Base-by-base conservation (phyloP, 768 basidiomycete genomes). In the Auricularia sp. region DNA sequence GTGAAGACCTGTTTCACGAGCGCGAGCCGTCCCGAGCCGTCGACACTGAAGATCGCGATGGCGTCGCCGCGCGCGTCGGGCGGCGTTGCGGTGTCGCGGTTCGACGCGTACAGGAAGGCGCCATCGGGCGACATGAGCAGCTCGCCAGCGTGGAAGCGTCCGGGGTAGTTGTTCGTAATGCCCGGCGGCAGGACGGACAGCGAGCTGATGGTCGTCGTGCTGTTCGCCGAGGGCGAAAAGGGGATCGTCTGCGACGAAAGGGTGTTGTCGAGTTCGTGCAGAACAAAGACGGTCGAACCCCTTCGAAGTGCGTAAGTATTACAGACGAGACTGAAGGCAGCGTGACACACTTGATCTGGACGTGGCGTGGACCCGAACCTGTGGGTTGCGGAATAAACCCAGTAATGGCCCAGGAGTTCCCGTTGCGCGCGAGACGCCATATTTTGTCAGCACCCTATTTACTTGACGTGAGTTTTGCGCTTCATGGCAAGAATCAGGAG, bases 361-460 rank as follows among this genome's bases (percentile, higher is more conserved):
- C 78, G 70, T 81, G 80, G 16, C 87, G 78, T 2, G 88, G 88
- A 1, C 87, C 87, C 62, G 84, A 85, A n/a, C 85, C 86, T 21
- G 71, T 68, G 3, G 84, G 83, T 62, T 84, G 84, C 53, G 79
- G 76, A 59, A 90, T 87, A 43, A 78, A 77, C 1, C 87, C 87
- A 61, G 84, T 82, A 56, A 89, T 81, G 44, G 69, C 73, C 73
- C 78, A 88, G 0, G 81, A 72, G 6, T 72, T 66, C 0, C 76
- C 75, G 61, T 79, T 72, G 56, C 79, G 74, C 51, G 76, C 78
- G 2, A 89, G 76, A 44, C 88, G 77, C 86, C 87, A 90, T 64
- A 89, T 82, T 65, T 78, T 86, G 73, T 90, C 87, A 1, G 73
- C 81, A 34, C 88, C 87, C 86, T 87, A 63, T 29, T 29, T 29